Evolutionary conservation across 345 rosid species (phyloP).

Genomic region (Noccaea caerulescens): DNA sequence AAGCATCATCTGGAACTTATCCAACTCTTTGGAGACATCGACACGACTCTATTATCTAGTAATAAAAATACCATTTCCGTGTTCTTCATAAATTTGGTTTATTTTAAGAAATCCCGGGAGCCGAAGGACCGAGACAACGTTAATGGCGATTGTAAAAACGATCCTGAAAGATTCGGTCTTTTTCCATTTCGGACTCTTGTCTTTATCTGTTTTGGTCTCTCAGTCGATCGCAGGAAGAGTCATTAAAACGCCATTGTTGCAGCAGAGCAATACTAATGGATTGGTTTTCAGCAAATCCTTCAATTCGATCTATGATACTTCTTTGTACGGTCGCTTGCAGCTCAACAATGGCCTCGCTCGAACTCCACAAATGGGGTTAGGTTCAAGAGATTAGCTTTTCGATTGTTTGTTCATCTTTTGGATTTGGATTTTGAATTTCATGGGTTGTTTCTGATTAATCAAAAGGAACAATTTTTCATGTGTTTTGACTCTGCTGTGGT

Average conservation of each 20-base stretch:
- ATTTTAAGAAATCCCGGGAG: background rate
- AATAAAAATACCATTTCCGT: background rate
- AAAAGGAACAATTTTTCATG: constrained; percentile 23
- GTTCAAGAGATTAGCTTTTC: constrained; percentile 1
- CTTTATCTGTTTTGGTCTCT: constrained; percentile 39
- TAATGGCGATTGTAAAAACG: constrained; percentile 32
- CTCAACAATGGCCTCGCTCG: constrained; percentile 82
- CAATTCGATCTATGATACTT: constrained; percentile 63
- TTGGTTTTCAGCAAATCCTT: constrained; percentile 54
- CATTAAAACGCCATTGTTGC: constrained; percentile 47
- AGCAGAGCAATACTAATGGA: constrained; percentile 42
- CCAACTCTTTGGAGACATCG: constrained; percentile 17
- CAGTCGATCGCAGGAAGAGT: constrained; percentile 53
- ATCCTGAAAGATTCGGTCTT: constrained; percentile 24
- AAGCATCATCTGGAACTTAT: constrained; percentile 32
- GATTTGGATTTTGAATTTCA: constrained; percentile 16
- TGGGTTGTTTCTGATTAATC: constrained; percentile 1
- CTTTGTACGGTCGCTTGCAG: constrained; percentile 74
- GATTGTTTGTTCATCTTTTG: background rate
- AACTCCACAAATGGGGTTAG: constrained; percentile 98
- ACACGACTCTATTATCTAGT: constrained; percentile 32
- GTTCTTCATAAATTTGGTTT: background rate
- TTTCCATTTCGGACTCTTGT: constrained; percentile 37
- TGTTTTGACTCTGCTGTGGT: background rate
- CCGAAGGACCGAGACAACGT: constrained; percentile 5